Conservation (phyloP, 2,329 filamentous ascomycete genomes). For the Venturia oleaginea region DNA sequence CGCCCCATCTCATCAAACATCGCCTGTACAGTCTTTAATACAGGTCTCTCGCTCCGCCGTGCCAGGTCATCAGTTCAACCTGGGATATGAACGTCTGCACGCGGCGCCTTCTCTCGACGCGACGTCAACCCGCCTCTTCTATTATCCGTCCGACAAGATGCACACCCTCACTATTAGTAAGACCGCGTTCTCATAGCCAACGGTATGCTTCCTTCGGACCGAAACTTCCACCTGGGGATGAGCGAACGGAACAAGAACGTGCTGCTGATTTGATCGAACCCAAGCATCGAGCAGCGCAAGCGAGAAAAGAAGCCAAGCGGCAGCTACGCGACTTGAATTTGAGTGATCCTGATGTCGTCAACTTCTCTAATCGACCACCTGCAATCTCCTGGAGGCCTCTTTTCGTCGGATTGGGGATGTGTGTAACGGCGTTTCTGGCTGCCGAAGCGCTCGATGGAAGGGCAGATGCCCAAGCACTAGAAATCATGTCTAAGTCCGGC, state of each 20-base stretch:
- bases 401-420: not conserved
- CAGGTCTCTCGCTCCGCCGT: too few relatives aligned
- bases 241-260: not conserved
- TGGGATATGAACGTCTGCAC: not conserved
- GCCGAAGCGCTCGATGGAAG: not conserved
- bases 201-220: not conserved
- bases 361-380: not conserved
- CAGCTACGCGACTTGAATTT: not conserved
- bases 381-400: not conserved
- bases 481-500: not conserved
- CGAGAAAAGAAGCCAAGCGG: not conserved
- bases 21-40: too few relatives aligned
- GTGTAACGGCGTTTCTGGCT: not conserved
- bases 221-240: not conserved
- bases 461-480: not conserved
- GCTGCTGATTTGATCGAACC: not conserved
- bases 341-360: not conserved
- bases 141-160: not conserved
- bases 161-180: too few relatives aligned
- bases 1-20: too few relatives aligned
- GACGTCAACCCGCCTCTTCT: not conserved
- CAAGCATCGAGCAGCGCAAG: not conserved
- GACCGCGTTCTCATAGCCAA: not conserved
- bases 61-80: too few relatives aligned
- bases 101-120: not conserved